phyloP scores from a whole-genome alignment of 1,284 basidiomycete genomes.

The Neolentinus lepideus region DNA sequence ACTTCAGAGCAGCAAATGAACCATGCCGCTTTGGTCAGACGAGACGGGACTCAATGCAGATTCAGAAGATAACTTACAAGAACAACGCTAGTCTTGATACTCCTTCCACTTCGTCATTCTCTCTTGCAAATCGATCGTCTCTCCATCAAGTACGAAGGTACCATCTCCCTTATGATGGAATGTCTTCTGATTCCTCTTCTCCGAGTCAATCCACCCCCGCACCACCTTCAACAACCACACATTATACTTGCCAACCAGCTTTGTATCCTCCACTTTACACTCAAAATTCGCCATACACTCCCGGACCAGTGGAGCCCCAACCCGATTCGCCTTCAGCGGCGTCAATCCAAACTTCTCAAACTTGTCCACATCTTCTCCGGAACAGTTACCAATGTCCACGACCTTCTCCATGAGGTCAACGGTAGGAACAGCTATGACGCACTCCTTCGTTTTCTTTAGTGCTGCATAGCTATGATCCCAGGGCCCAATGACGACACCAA shows the following conservation, averaged over 20 bases:
- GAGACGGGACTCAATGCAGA: too few relatives aligned
- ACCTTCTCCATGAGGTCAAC: background rate
- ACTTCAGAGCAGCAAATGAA: too few relatives aligned
- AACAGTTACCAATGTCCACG: constrained; percentile 1
- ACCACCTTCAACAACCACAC: constrained; percentile 1
- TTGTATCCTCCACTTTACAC: background rate
- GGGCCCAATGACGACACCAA: background rate
- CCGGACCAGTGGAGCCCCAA: background rate
- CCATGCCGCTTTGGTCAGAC: too few relatives aligned
- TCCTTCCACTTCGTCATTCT: constrained; percentile 2
- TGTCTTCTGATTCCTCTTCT: background rate
- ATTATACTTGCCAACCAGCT: background rate
- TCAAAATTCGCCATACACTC: constrained; percentile 1
- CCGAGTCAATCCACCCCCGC: background rate
- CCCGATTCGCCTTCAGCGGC: background rate
- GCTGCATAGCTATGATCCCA: background rate
- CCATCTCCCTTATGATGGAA: background rate
- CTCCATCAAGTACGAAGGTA: background rate
- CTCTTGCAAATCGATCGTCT: background rate
- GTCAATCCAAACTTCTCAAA: background rate
- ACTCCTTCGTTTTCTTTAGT: background rate
- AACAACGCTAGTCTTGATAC: background rate
- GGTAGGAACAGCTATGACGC: background rate
- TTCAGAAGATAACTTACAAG: too few relatives aligned
- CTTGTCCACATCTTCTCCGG: background rate